Conservation (phyloP, 768 basidiomycete genomes). For the Gyrodon lividus region DNA sequence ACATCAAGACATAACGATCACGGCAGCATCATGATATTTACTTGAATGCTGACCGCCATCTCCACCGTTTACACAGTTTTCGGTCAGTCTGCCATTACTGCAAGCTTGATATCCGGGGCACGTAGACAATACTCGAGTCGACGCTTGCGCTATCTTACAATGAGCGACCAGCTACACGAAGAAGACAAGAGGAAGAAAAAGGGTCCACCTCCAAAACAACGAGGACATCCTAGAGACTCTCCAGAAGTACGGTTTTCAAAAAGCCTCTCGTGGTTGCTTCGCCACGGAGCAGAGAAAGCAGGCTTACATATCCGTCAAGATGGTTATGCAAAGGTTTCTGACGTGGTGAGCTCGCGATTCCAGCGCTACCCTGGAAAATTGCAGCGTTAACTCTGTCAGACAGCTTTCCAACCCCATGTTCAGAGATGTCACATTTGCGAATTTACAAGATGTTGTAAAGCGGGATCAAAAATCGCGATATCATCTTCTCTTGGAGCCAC, state of each 20-base stretch:
- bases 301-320: constrained; percentile 75
- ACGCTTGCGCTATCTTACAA: constrained; percentile 5
- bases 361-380: neutral
- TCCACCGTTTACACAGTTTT: neutral
- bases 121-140: constrained; percentile 4
- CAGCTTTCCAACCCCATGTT: constrained; percentile 75
- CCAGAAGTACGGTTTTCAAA: constrained; percentile 77
- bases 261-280: constrained; percentile 86
- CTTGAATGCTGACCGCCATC: constrained; percentile 13
- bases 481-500: constrained; percentile 53
- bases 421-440: constrained; percentile 51
- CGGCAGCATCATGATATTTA: neutral
- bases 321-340: constrained; percentile 79
- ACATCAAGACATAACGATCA: too few species aligned
- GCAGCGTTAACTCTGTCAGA: constrained; percentile 8
- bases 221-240: constrained; percentile 61
- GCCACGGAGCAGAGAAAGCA: constrained; percentile 82
- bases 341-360: constrained; percentile 64
- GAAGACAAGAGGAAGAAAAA: constrained; percentile 7
- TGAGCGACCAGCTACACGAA: constrained; percentile 9
- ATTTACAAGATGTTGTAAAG: constrained; percentile 62
- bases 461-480: constrained; percentile 68
- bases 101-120: neutral
- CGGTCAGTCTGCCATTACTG: neutral
- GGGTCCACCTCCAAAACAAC: constrained; percentile 41